phyloP scores from a whole-genome alignment of 805 yeast genomes.

The Kurtzmaniella fragi region DNA sequence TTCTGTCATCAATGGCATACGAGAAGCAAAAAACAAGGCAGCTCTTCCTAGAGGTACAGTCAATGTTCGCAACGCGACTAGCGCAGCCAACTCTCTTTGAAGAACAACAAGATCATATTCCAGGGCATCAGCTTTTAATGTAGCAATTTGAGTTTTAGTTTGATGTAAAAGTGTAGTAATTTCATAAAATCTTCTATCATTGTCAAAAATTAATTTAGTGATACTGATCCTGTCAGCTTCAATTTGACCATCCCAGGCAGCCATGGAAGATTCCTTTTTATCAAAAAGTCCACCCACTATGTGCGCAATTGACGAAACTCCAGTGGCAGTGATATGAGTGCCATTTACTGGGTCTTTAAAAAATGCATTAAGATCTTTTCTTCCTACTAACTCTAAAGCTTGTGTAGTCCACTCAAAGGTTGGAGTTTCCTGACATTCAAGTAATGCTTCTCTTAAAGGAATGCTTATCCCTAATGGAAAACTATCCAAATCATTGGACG shows the following conservation, averaged over 20 bases:
- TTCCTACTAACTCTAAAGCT: slow-evolving; percentile 55
- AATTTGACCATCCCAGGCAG: slow-evolving; percentile 67
- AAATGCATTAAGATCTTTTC: slow-evolving; percentile 54
- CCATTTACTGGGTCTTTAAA: slow-evolving; percentile 4
- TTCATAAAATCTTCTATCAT: slow-evolving; percentile 77
- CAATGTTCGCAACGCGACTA: slow-evolving; percentile 66
- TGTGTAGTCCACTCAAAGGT: slow-evolving; percentile 43
- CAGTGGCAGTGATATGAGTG: slow-evolving; percentile 4
- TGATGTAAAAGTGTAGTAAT: slow-evolving; percentile 68
- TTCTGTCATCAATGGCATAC: slow-evolving; percentile 80
- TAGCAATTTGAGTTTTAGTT: slow-evolving; percentile 56
- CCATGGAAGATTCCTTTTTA: slow-evolving; percentile 34
- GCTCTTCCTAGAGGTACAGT: slow-evolving; percentile 78
- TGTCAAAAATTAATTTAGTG: slow-evolving; percentile 67
- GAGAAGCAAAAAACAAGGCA: slow-evolving; percentile 60
- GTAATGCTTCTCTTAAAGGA: slow-evolving; percentile 61
- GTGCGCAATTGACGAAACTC: slow-evolving; percentile 11
- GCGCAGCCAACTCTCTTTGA: slow-evolving; percentile 55
- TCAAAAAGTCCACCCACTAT: slow-evolving; percentile 34
- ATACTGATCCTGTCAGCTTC: slow-evolving; percentile 65
- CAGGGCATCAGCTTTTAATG: slow-evolving; percentile 31
- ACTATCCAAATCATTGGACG: slow-evolving; percentile 50
- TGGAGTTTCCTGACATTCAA: slow-evolving; percentile 47
- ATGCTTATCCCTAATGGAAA: slow-evolving; percentile 69
- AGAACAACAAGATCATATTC: slow-evolving; percentile 54